Percentiles rank a stretch among this genome's conserved stretches.
These are phyloP conservation scores for Chlamydomonas applanata DNA, from an alignment of 139 green algal species.

Conservation along the genomic window DNA sequence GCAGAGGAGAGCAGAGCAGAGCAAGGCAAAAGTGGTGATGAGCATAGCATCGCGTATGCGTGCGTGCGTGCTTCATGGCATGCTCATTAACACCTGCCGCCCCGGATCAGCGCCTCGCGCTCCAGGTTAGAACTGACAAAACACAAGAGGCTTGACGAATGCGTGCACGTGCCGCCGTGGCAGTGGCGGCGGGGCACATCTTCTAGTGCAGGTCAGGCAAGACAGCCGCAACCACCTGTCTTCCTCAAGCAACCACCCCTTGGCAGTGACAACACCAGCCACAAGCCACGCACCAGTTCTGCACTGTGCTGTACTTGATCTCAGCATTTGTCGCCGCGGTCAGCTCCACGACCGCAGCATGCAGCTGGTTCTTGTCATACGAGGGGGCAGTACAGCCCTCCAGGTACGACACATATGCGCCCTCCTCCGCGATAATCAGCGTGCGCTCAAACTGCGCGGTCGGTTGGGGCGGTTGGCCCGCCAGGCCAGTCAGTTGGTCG, in stretches of 20 bases:
- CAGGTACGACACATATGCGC: conserved; percentile 92
- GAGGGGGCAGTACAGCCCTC: conserved; percentile 95
- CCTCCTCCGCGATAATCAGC: conserved; percentile 96
- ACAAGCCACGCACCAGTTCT: conserved; percentile 83
- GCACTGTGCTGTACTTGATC: conserved; percentile 99
- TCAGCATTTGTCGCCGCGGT: conserved; percentile 77
- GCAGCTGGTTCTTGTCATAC: conserved; percentile 96
- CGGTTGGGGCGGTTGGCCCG: not conserved
- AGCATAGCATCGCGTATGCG: not conserved
- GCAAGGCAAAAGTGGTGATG: not conserved
- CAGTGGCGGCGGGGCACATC: too few relatives aligned
- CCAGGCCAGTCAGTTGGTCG: too few relatives aligned
- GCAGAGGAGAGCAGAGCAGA: not conserved
- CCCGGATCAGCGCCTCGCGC: too few relatives aligned
- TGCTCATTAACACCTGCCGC: too few relatives aligned
- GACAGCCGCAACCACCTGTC: too few relatives aligned
- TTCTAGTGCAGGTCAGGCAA: too few relatives aligned
- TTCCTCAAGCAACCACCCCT: too few relatives aligned
- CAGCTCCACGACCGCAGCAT: conserved; percentile 98
- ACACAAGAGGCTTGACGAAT: too few relatives aligned
- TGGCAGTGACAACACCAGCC: conserved; percentile 71
- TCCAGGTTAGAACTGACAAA: too few relatives aligned
- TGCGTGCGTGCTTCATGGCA: too few relatives aligned
- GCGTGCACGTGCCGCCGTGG: too few relatives aligned
- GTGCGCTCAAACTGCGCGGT: conserved; percentile 95